Evolutionary conservation across 208 protist species (phyloP), one percentile per base, ranked within the genome.

Genomic region (Leishmania guyanensis): DNA sequence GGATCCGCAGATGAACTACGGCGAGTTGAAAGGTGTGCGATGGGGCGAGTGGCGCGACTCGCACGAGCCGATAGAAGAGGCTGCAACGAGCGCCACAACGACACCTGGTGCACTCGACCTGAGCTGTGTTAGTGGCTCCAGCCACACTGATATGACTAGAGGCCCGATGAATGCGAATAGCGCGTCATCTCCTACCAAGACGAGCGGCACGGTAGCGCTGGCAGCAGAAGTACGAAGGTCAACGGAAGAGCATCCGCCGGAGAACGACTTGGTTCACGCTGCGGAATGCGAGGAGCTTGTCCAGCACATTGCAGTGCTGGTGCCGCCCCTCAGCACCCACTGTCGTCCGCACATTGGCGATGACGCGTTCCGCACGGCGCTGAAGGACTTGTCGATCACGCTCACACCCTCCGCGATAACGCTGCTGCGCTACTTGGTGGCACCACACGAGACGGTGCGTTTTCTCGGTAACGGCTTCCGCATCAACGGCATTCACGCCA

Each of bases 391-490:
- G 12, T 70, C 86, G 22, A 88, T 92, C 54, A 71, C 76, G 14
- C 86, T 96, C 12, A 91, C 81, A 12, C 88, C 88, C 6, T 95
- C 93, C 5, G 94, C 93, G 29, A 66, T 93, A 70, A 92, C 83
- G 62, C 79, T 98, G 75, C 83, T 98, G 72, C 89, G 86, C 64
- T 91, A 95, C 76, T 74, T 98, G 26, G 78, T 98, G 4, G 80
- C 90, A 16, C 93, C 93, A 12, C 84, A 90, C 77, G 93, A 98
- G 73, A 81, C 84, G 8, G 84, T 98, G 76, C 92, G 91, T 56
- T 95, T 95, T 73, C 92, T 98, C 82, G 92, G 93, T 77, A 98
- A 98, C 86, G 91, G 91, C 39, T 98, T 98, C 82, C 91, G 91
- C 84, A 84, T 98, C 76, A 89, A 92, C 79, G 94, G 94, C 58